Percentiles rank a stretch among this genome's conserved stretches.
phyloP scores from a whole-genome alignment of 2,329 filamentous ascomycete genomes.

The Botrytis porri region DNA sequence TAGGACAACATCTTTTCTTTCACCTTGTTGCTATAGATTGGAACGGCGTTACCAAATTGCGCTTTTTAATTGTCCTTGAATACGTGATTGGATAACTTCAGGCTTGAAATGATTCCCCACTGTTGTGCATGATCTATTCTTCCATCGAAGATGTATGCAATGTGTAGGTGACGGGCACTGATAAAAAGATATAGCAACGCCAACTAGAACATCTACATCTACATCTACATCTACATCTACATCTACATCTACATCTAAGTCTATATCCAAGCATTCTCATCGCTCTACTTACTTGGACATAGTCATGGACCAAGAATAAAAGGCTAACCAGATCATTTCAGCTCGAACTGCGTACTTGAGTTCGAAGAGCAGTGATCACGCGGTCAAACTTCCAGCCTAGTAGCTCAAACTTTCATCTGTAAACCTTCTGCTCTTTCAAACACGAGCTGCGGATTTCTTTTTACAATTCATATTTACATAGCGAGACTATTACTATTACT shows the following conservation, averaged over 20 bases:
- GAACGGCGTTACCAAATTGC: no score
- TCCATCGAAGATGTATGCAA: neutral
- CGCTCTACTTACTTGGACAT: neutral
- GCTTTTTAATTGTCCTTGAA: fast-evolving
- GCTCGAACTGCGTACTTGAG: neutral
- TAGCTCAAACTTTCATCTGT: neutral
- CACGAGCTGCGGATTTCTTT: neutral
- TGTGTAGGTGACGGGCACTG: neutral
- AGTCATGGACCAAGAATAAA: neutral
- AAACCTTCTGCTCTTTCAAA: neutral
- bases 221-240: neutral
- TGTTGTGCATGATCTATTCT: neutral
- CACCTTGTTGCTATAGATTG: no score
- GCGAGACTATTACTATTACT: no score
- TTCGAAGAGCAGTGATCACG: neutral
- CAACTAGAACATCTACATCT: neutral
- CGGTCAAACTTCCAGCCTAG: neutral
- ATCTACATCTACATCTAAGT: neutral
- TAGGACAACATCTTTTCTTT: neutral
- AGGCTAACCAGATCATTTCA: neutral
- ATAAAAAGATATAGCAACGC: neutral
- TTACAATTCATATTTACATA: no score
- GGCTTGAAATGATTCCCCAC: neutral
- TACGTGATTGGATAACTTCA: neutral
- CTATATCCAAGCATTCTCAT: neutral